Base-by-base conservation (phyloP, 176 grass and related monocot genomes). In the Eleusine coracana region DNA sequence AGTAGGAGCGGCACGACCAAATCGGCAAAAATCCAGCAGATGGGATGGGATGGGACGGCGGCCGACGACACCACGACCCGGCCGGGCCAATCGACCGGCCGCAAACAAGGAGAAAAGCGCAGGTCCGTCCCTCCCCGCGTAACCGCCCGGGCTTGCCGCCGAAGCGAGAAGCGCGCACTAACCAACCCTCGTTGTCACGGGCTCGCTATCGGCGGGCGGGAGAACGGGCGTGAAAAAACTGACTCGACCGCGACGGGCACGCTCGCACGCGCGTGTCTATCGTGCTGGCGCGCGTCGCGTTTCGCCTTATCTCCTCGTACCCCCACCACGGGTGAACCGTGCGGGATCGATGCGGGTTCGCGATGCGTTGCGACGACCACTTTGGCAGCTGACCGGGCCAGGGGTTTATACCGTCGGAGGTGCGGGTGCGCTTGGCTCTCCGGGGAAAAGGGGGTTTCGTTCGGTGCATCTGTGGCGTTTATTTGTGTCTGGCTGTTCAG, bases 221-320 rank as follows among this genome's bases (percentile, higher is more conserved):
- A 1, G 49, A 17, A 23, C 23, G 12, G 15, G 36, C 31, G 37
- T 25, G 28, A 17, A 16, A 55, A 13, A 16, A 34, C 20, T 36
- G 31, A 25, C 25, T 25, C 25, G 80, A 71, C 80, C 0, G 67
- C 79, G 48, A 73, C 70, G 69, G 52, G 66, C 66, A 62, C 75
- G 59, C 60, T 18, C 55, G 40, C 37, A 59, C 58, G 36, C n/a
- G n/a, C 70, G 36, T 18, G 36, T 18, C 81, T 34, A 1, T 74
- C 21, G 83, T 49, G 50, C 40, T 55, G 16, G 14, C 14, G 17
- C n/a, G n/a, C 62, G 37, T 45, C 18, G 9, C 11, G 6, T 12
- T 12, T 40, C 28, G 66, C 83, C 84, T 79, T 79, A 66, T 86
- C 52, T 56, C 52, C 84, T 71, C 62, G 81, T 83, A 66, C 20